phyloP scores from a whole-genome alignment of 345 rosid species.

The Acer negundo region DNA sequence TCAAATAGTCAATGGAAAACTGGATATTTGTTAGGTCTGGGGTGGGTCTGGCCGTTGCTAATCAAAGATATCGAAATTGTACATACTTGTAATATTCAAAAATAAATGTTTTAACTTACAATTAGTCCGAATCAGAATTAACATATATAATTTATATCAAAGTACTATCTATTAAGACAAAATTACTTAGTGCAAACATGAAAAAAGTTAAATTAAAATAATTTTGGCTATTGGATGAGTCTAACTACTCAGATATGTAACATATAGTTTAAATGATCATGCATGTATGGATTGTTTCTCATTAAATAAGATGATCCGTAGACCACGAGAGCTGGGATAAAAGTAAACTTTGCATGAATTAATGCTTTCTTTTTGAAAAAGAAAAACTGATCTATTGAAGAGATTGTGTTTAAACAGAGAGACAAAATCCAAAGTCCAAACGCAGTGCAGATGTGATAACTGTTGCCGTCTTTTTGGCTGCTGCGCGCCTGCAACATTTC shows the following conservation, averaged over 20 bases:
- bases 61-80: not conserved
- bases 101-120: not conserved
- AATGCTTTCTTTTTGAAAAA: not conserved
- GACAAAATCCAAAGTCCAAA: constrained; percentile 10
- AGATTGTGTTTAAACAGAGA: not conserved
- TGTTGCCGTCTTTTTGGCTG: not conserved
- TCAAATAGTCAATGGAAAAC: constrained; percentile 4
- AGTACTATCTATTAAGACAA: no score
- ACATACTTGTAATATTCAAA: not conserved
- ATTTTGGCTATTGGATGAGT: no score
- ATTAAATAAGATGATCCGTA: no score
- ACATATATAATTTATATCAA: no score
- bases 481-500: not conserved
- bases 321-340: not conserved
- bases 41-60: constrained; percentile 10
- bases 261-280: no score
- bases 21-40: constrained; percentile 13
- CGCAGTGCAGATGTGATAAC: not conserved
- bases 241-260: no score
- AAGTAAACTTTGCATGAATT: not conserved
- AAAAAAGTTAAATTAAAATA: no score
- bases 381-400: no score
- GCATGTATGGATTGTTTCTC: no score
- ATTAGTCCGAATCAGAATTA: no score
- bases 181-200: no score